Conservation (phyloP, 305 asterid genomes). For the Coffea humblotiana region DNA sequence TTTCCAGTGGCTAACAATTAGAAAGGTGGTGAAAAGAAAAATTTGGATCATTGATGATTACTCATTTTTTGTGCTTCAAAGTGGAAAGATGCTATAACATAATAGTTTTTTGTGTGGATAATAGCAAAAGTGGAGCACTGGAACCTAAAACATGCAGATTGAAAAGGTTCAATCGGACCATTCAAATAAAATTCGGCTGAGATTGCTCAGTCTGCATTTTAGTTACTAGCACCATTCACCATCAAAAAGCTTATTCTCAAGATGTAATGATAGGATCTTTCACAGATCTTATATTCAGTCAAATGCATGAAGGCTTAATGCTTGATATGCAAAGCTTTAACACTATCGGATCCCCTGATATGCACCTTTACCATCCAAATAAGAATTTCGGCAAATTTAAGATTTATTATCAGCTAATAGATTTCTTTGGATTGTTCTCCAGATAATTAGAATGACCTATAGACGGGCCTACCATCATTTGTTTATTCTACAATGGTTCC, state of each 20-base stretch:
- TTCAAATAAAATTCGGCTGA: not conserved
- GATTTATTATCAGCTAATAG: not conserved
- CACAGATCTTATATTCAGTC: not conserved
- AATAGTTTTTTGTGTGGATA: not conserved
- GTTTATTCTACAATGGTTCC: not conserved
- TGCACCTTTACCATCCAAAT: not conserved
- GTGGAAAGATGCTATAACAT: not conserved
- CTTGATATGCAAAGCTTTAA: not conserved
- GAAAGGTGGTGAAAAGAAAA: not conserved
- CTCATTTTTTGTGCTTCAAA: not conserved
- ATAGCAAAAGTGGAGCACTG: not conserved
- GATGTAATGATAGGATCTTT: not conserved
- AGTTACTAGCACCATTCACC: not conserved
- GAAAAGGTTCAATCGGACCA: not conserved
- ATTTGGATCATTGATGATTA: not conserved
- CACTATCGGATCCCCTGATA: not conserved
- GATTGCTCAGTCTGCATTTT: not conserved
- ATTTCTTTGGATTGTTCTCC: not conserved
- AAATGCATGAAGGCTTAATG: not conserved
- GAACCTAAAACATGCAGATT: not conserved
- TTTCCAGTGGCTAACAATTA: not conserved
- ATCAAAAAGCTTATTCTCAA: not conserved
- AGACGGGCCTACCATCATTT: not conserved
- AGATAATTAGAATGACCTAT: not conserved
- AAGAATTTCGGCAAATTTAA: not conserved